These are phyloP conservation scores for Abrus precatorius DNA, from an alignment of 306 rosid genomes.

Conservation along the genomic window DNA sequence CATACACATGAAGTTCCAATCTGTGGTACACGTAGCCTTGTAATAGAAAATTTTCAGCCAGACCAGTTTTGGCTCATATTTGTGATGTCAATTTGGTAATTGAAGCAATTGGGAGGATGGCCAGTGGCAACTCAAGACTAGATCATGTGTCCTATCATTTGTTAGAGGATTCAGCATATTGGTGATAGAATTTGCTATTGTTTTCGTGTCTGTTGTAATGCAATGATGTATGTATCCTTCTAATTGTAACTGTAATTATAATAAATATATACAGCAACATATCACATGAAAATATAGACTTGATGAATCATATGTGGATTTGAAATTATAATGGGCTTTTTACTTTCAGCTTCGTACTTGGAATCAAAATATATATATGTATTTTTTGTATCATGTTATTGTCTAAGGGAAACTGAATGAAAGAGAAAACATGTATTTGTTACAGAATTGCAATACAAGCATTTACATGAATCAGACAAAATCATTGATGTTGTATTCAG, in stretches of 20 bases:
- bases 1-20: constrained; percentile 43
- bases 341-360: constrained; percentile 19
- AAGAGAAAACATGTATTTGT: constrained; percentile 14
- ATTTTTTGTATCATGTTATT: constrained; percentile 5
- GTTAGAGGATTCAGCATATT: constrained; percentile 29
- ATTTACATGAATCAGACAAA: constrained; percentile 46
- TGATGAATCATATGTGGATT: constrained; percentile 31
- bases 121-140: constrained; percentile 27
- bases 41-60: constrained; percentile 30
- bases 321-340: constrained; percentile 41
- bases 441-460: constrained; percentile 38
- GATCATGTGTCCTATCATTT: constrained; percentile 31
- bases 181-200: constrained; percentile 48
- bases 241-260: constrained; percentile 37
- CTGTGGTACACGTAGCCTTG: constrained; percentile 28
- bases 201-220: constrained; percentile 42
- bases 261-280: constrained; percentile 45
- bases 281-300: constrained; percentile 34
- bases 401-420: background rate
- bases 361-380: background rate
- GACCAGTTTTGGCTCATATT: constrained; percentile 45
- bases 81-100: constrained; percentile 41
- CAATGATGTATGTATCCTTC: constrained; percentile 37
- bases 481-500: background rate
- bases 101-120: constrained; percentile 38